Conservation (phyloP, 139 green algal genomes). For the Diplosphaera chodatii region DNA sequence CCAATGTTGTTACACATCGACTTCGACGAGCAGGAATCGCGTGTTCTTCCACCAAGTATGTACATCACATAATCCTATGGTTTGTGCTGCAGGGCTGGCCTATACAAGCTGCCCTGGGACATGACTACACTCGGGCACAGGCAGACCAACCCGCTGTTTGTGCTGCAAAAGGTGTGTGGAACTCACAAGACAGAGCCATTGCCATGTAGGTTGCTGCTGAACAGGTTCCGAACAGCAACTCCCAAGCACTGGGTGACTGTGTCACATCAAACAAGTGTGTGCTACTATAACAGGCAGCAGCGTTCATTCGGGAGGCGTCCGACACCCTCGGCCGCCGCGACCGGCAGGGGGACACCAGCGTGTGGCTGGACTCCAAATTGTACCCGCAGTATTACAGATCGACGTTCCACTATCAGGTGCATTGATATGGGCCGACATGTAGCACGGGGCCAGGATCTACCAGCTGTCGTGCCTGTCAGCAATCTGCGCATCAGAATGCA, state of each 20-base stretch:
- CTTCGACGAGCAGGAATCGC: no score
- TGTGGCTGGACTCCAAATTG: slow-evolving; percentile 50
- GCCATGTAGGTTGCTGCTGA: no score
- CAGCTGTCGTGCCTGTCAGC: no score
- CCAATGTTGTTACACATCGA: no score
- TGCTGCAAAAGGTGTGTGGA: slow-evolving; percentile 21
- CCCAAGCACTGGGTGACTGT: no score
- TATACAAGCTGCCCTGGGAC: slow-evolving; percentile 77
- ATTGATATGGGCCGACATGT: no score
- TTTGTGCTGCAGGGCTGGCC: slow-evolving; percentile 11
- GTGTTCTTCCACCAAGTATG: no score
- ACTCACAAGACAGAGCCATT: no score
- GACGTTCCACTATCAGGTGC: slow-evolving; percentile 78
- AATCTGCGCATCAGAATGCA: no score
- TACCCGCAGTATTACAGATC: slow-evolving; percentile 81
- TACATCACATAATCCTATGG: neutral
- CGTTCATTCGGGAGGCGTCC: slow-evolving; percentile 47
- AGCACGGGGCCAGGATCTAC: no score
- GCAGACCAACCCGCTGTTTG: slow-evolving; percentile 75
- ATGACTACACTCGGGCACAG: slow-evolving; percentile 64
- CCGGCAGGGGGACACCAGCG: slow-evolving; percentile 22
- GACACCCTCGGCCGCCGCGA: slow-evolving; percentile 44
- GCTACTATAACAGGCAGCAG: slow-evolving; percentile 1
- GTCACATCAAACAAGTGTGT: no score
- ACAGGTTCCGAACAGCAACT: no score